A percentile compares a stretch with the other conserved stretches of the same genome.
Evolutionary conservation across 371 early-diverging fungal species (phyloP).

Genomic region (Mortierella sp.): DNA sequence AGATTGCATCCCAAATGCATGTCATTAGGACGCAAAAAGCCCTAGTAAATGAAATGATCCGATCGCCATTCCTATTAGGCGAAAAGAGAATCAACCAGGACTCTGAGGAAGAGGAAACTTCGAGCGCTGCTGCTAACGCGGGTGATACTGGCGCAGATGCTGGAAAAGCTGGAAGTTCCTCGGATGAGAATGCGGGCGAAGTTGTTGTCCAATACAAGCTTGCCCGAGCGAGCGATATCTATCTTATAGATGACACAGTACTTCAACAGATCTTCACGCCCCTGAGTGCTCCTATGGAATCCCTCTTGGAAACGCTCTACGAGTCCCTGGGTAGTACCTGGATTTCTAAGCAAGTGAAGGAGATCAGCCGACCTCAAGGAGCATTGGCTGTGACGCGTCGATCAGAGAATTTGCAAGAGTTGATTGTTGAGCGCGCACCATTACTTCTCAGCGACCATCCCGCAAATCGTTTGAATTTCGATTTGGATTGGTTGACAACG

Average conservation of each 20-base stretch:
- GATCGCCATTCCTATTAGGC: constrained; percentile 69
- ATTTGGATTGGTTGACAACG: constrained; percentile 65
- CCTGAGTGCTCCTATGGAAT: constrained; percentile 76
- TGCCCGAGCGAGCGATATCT: constrained; percentile 80
- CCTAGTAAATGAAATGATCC: constrained; percentile 72
- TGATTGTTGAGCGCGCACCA: constrained; percentile 84
- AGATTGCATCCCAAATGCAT: constrained; percentile 80
- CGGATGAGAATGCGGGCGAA: constrained; percentile 34
- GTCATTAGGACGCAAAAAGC: constrained; percentile 60
- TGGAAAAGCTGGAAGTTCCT: constrained; percentile 30
- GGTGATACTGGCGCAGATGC: constrained; percentile 27
- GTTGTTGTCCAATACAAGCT: constrained; percentile 71
- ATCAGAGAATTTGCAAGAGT: constrained; percentile 69
- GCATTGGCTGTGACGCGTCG: constrained; percentile 61
- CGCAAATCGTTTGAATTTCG: constrained; percentile 63
- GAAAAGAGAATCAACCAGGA: constrained; percentile 43
- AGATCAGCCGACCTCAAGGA: constrained; percentile 65
- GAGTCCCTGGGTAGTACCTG: constrained; percentile 76
- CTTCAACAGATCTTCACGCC: constrained; percentile 83
- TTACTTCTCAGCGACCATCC: constrained; percentile 80
- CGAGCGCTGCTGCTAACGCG: background rate
- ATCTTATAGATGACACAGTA: constrained; percentile 85
- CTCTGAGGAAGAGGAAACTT: constrained; percentile 18
- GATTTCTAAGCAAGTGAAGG: constrained; percentile 74
- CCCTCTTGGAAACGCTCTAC: constrained; percentile 76